Evolutionary conservation across 805 yeast genomes (phyloP).

Genomic region (Metschnikowia cerradonensis): DNA sequence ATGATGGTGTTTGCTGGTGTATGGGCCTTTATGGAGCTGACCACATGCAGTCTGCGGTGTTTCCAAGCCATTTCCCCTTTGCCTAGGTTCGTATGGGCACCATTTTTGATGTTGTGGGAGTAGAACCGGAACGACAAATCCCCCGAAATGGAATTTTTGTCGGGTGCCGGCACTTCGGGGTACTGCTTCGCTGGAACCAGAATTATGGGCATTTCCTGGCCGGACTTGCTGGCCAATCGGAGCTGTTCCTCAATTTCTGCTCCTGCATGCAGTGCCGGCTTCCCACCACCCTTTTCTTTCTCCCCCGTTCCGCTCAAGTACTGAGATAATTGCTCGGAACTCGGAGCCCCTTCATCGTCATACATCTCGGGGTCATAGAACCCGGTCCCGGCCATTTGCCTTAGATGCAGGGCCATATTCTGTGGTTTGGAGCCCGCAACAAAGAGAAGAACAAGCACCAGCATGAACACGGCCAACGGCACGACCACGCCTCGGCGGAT

Average conservation of each 20-base stretch:
- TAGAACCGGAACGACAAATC: constrained; percentile 29
- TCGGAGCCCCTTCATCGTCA: background rate
- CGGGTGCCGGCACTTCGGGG: constrained; percentile 17
- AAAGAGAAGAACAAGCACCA: background rate
- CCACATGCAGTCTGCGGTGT: constrained; percentile 16
- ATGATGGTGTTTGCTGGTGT: constrained; percentile 17
- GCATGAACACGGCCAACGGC: background rate
- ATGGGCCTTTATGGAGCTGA: constrained; percentile 19
- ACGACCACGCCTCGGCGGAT: constrained; percentile 3
- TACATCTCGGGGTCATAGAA: constrained; percentile 4
- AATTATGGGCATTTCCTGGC: background rate
- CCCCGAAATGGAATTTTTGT: constrained; percentile 5
- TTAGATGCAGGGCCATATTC: constrained; percentile 12
- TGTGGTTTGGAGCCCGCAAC: constrained; percentile 16
- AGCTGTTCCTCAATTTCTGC: background rate
- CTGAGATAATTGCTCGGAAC: background rate
- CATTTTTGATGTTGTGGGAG: constrained; percentile 34
- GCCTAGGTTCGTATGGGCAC: constrained; percentile 20
- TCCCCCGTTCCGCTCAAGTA: background rate
- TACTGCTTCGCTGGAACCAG: constrained; percentile 1
- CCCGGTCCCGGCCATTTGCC: constrained; percentile 6
- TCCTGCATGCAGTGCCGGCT: background rate
- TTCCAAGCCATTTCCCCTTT: constrained; percentile 28
- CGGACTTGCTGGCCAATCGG: background rate
- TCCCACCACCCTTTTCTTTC: background rate